Evolutionary conservation across 2,329 filamentous ascomycete species (phyloP), one percentile per base, ranked within the genome.

Genomic region (Calycina marina): DNA sequence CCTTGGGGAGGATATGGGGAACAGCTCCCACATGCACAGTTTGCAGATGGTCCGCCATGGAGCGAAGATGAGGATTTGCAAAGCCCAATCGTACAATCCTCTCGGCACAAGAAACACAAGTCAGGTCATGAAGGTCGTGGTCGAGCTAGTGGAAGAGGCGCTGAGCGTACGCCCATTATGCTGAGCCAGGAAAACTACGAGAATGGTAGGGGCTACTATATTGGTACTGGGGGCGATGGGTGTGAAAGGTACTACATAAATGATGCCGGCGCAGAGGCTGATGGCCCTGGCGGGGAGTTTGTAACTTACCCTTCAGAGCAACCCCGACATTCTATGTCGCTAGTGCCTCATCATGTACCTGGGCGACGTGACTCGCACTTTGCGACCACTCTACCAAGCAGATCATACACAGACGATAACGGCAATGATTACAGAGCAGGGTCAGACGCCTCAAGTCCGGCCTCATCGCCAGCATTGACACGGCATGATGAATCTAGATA

Each of bases 11-110:
- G 46, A 48, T 40, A 32, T 27, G 72, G 67, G 14, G 69, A 81
- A 44, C 79, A 86, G 48, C 64, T 92, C 11, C 77, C 83, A 6
- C 79, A 81, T 13, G 85, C 90, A 51, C 72, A 83, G 30, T 88
- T 90, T 47, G 81, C 73, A 4, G 84, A 90, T 51, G 86, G 86
- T 0, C 86, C 86, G 14, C 88, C 86, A 2, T 96, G 85, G 61
- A 93, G 84, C 55, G 86, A 94, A 58, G 86, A 96, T 49, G 85
- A 96, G 47, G 90, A 96, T 55, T 66, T 94, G 26, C 83, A 90
- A 50, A 93, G 85, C 51, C 86, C 86, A 0, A 69, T 77, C 11
- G 82, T 93, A 12, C 83, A 86, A 10, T 83, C 79, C 43, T 80
- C 80, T 24, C 69, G 81, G 36, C 85, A 93, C 55, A 78, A 80